Evolutionary conservation across 805 yeast genomes (phyloP).

Genomic region (Candida ascalaphidarum): DNA sequence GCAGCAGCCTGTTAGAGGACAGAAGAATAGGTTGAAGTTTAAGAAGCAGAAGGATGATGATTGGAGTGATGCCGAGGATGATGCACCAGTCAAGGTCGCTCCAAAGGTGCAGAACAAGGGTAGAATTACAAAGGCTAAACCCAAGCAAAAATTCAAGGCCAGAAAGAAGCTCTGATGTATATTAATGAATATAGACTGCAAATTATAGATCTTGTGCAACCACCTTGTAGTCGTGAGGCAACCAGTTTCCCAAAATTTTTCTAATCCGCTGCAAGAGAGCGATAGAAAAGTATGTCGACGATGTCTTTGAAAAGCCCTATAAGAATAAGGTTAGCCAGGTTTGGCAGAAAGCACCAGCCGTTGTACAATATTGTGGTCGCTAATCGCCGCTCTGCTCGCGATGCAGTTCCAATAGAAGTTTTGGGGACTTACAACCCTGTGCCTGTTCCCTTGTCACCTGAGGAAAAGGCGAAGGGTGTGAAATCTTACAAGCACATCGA

Average conservation of each 20-base stretch:
- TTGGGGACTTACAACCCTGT: conserved; percentile 88
- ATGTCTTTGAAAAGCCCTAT: conserved; percentile 33
- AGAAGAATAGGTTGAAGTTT: conserved; percentile 82
- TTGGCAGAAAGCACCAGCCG: conserved; percentile 85
- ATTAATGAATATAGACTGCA: neutral
- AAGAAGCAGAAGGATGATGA: conserved; percentile 54
- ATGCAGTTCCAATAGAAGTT: conserved; percentile 87
- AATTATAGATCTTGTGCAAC: neutral
- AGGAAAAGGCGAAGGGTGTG: conserved; percentile 47
- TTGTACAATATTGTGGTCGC: conserved; percentile 89
- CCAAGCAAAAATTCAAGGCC: conserved; percentile 46
- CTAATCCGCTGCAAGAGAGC: too few relatives aligned
- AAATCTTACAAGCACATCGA: conserved; percentile 70
- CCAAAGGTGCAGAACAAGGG: conserved; percentile 4
- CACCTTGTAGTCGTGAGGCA: too few relatives aligned
- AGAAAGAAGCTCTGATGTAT: conserved; percentile 44
- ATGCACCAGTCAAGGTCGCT: conserved; percentile 26
- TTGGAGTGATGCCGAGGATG: conserved; percentile 37
- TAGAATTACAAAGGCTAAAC: conserved; percentile 18
- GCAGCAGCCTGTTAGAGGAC: conserved; percentile 92
- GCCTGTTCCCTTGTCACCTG: conserved; percentile 59
- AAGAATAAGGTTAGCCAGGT: conserved; percentile 83
- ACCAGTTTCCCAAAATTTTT: too few relatives aligned
- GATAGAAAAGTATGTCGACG: too few relatives aligned
- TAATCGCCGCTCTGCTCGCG: conserved; percentile 67